Evolutionary conservation across 2,329 filamentous ascomycete genomes (phyloP).

Genomic region (Colletotrichum chlorophyti): DNA sequence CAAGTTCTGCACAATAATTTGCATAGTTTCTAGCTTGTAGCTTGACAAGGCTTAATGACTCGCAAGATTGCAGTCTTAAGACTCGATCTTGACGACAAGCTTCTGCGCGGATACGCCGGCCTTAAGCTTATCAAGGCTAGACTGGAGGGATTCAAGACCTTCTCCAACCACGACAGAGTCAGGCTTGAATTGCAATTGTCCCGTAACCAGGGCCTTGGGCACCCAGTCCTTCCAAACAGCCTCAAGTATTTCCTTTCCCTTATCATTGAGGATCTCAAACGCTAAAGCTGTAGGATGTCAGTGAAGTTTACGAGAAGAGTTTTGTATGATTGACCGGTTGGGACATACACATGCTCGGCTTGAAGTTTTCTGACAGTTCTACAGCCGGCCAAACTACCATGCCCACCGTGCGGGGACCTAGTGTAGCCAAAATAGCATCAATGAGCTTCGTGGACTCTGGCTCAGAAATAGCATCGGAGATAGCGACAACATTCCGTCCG

Average conservation of each 20-base stretch:
- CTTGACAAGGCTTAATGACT: too few relatives aligned
- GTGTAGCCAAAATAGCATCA: background rate
- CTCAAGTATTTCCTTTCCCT: background rate
- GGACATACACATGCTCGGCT: too few relatives aligned
- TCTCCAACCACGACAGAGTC: background rate
- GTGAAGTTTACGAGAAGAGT: too few relatives aligned
- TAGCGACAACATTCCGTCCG: background rate
- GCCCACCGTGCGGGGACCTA: background rate
- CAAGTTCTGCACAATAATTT: too few relatives aligned
- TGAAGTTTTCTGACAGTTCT: too few relatives aligned
- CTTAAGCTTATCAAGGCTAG: background rate
- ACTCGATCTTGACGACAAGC: background rate
- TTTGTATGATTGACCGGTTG: too few relatives aligned
- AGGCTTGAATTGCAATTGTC: background rate
- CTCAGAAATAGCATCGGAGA: slow-evolving; percentile 1
- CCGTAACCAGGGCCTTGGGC: background rate
- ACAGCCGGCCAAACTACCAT: background rate
- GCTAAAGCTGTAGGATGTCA: background rate
- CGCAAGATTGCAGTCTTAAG: too few relatives aligned
- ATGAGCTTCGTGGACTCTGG: background rate
- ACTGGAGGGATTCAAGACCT: slow-evolving; percentile 4
- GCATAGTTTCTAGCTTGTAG: too few relatives aligned
- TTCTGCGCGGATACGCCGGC: slow-evolving; percentile 1
- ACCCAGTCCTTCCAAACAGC: background rate
- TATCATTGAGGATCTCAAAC: background rate